Percentiles rank a stretch among this genome's conserved stretches.
These are phyloP conservation scores for Cryomyces minteri DNA, from an alignment of 495 filamentous ascomycete genomes.

Conservation along the genomic window DNA sequence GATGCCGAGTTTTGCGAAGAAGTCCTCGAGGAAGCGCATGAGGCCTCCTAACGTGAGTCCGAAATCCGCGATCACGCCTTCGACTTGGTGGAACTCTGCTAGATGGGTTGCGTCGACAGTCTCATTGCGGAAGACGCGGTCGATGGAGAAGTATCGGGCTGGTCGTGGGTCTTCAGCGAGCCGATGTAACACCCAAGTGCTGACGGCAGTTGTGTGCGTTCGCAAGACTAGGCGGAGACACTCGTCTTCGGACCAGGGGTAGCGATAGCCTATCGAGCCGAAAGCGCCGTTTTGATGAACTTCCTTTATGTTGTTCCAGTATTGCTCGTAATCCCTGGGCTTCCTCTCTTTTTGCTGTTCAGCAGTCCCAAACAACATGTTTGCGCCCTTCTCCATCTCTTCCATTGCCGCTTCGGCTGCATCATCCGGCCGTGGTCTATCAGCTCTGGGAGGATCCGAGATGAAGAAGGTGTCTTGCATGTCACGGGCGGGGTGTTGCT, in stretches of 20 bases:
- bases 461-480: slow-evolving; percentile 98
- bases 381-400: slow-evolving; percentile 18
- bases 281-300: slow-evolving; percentile 80
- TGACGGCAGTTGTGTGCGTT: slow-evolving; percentile 89
- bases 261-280: slow-evolving; percentile 86
- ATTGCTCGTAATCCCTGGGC: slow-evolving; percentile 50
- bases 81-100: slow-evolving; percentile 96
- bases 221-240: slow-evolving; percentile 76
- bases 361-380: slow-evolving; percentile 18
- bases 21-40: slow-evolving; percentile 92
- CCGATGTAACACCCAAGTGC: slow-evolving; percentile 73
- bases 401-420: slow-evolving; percentile 18
- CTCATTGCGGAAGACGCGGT: slow-evolving; percentile 92
- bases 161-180: slow-evolving; percentile 64
- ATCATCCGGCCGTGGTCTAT: slow-evolving; percentile 56
- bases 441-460: slow-evolving; percentile 63
- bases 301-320: slow-evolving; percentile 68
- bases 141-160: slow-evolving; percentile 91
- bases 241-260: slow-evolving; percentile 83
- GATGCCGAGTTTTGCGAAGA: slow-evolving; percentile 93
- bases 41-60: slow-evolving; percentile 76
- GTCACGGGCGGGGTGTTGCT: slow-evolving; percentile 93
- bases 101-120: slow-evolving; percentile 92
- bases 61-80: slow-evolving; percentile 96
- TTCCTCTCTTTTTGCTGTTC: slow-evolving; percentile 20